Base-by-base conservation (phyloP, 176 grass and related monocot genomes). In the Cenchrus fungigraminus region DNA sequence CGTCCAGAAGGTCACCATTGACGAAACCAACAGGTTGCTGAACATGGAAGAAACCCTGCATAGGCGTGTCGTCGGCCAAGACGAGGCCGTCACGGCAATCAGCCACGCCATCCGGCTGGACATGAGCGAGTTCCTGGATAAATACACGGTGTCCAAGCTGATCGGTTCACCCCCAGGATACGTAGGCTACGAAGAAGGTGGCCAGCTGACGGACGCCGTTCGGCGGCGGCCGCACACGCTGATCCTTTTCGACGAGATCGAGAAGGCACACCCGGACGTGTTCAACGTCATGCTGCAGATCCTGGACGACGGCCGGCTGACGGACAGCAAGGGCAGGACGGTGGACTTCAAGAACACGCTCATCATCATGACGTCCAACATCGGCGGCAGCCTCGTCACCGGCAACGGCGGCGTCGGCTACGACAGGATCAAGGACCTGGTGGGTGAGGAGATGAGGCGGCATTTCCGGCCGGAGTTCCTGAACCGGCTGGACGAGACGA, bases 321-420 rank as follows among this genome's bases (percentile, higher is more conserved):
- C 66, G 16, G 66, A 69, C 37, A 1, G 66, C 66, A 42, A 44
- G 6, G 66, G 66, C 6, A 44, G 37, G 66, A 69, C 66, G 66
- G 66, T 43, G 66, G 37, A 69, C 37, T 69, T 69, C 40, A 69
- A 11, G 66, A 69, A 69, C 66, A 69, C 67, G 40, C 67, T 69
- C 67, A 69, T 69, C 40, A 2, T 69, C 67, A 69, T 69, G 67
- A 69, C 67, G 40, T 69, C 67, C 40, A 69, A 69, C 67, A 11
- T 69, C 67, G 40, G 40, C 17, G 12, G 45, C 69, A 3, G 7
- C 57, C 0, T n/a, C n/a, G n/a, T n/a, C 56, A 16, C 16, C 7
- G 57, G 19, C 19, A n/a, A 22, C 55, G 16, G 6, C 22, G 62
- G 6, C 65, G 15, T 4, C 8, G 6, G 34, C 8, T 42, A 42